Percentiles rank a stretch among this genome's conserved stretches.
phyloP scores from a whole-genome alignment of 2,329 filamentous ascomycete species.

The Fusarium sp. region DNA sequence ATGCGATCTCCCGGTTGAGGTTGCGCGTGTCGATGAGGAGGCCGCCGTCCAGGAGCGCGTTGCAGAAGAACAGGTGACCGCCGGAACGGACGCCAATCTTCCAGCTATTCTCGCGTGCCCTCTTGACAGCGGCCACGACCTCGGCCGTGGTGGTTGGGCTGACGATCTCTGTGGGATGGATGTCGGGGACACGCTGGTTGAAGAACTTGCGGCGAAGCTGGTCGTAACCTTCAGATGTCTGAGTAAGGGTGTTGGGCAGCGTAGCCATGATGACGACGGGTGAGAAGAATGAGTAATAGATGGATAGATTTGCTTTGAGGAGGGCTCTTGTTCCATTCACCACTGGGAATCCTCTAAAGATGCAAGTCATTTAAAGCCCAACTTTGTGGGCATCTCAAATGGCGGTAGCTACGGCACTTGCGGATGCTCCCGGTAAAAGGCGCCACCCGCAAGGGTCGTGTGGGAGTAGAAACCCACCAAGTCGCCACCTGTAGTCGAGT shows the following conservation, averaged over 20 bases:
- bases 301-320: background rate
- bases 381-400: background rate
- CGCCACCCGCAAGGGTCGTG: background rate
- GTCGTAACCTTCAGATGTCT: slow-evolving; percentile 1
- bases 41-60: background rate
- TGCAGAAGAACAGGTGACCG: slow-evolving; percentile 14
- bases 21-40: slow-evolving; percentile 19
- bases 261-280: background rate
- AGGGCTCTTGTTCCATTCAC: background rate
- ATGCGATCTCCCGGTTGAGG: slow-evolving; percentile 10
- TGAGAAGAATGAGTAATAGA: background rate
- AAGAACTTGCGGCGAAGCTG: slow-evolving; percentile 4
- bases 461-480: background rate
- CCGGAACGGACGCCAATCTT: slow-evolving; percentile 16
- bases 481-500: slow-evolving; percentile 5
- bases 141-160: slow-evolving; percentile 6
- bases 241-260: background rate
- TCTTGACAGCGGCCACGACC: slow-evolving; percentile 8
- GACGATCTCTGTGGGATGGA: slow-evolving; percentile 12
- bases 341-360: background rate
- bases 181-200: slow-evolving; percentile 4
- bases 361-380: background rate
- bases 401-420: background rate
- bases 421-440: background rate
- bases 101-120: slow-evolving; percentile 9